Evolutionary conservation across 768 basidiomycete genomes (phyloP).

Genomic region (Phylloporus sp.): DNA sequence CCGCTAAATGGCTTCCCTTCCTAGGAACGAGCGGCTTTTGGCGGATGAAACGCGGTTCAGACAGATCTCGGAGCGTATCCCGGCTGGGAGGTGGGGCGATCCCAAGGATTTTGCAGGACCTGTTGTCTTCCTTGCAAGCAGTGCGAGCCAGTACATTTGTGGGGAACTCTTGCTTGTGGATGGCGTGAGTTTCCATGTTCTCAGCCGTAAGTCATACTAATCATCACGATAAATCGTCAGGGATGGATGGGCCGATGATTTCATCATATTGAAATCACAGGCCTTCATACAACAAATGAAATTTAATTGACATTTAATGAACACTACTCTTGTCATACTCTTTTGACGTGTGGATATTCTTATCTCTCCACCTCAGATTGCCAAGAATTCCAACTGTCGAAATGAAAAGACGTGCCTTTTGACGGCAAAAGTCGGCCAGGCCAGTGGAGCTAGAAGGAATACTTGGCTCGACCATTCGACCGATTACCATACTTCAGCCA

Average conservation of each 20-base stretch:
- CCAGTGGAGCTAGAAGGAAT: background rate
- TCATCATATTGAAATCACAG: background rate
- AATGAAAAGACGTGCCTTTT: conserved; percentile 3
- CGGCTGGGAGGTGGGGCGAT: conserved; percentile 61
- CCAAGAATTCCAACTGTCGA: conserved; percentile 5
- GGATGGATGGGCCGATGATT: conserved; percentile 57
- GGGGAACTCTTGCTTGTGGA: conserved; percentile 66
- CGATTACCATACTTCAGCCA: background rate
- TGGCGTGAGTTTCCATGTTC: conserved; percentile 43
- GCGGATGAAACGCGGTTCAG: conserved; percentile 54
- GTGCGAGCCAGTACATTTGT: conserved; percentile 62
- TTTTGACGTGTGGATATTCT: conserved; percentile 18
- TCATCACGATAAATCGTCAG: conserved; percentile 29
- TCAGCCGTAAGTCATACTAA: background rate
- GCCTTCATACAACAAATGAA: conserved; percentile 1
- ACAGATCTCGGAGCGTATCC: conserved; percentile 70
- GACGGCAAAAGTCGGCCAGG: background rate
- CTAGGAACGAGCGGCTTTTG: conserved; percentile 62
- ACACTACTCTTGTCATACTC: background rate
- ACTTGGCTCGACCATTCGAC: background rate
- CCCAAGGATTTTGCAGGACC: conserved; percentile 66
- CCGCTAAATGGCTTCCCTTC: conserved; percentile 13
- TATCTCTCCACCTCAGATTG: conserved; percentile 5
- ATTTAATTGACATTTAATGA: conserved; percentile 1
- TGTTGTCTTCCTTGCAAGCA: conserved; percentile 59